Base-by-base conservation (phyloP, 2,329 filamentous ascomycete species). In the Grosmannia huntii region DNA sequence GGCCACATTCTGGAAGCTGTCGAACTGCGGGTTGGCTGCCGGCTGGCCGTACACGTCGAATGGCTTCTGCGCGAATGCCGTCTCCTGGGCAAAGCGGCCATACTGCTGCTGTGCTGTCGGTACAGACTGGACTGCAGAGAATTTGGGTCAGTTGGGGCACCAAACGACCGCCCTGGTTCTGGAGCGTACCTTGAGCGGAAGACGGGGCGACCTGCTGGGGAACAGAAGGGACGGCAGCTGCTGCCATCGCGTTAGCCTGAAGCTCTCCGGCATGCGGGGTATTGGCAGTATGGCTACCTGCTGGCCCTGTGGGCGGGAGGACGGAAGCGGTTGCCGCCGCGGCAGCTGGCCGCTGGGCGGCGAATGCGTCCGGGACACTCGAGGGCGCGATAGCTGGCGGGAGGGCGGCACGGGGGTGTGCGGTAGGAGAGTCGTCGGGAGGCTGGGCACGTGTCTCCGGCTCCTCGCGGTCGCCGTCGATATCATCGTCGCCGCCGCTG, bases 391-490 rank as follows among this genome's bases (percentile, higher is more conserved):
- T 69, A 19, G 81, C 84, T 44, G 91, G 91, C 63, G 94, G 92
- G 28, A 97, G 80, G 14, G 92, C 88, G 62, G 94, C 86, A 66
- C 91, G 84, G 62, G 94, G 92, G 64, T 89, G 84, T 57, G 89
- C 81, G 62, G 92, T 83, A 41, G 94, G 94, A 21, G 94, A 96
- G 69, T 96, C 91, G 64, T 92, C 89, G 31, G 92, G 92, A 62
- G 92, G 90, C 68, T 96, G 92, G 63, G 89, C 85, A 67, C 92
- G 86, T 58, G 94, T 97, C 77, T 97, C 92, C 48, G 92, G 85
- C 71, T 97, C 90, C 74, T 99, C 94, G 62, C 91, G 84, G 68
- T 96, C 90, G 63, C 92, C 90, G 68, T 97, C 94, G 62, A 96
- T 89, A 67, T 96, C 91, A 57, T 90, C 87, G 58, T 90, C 87